phyloP scores from a whole-genome alignment of 306 rosid species.

The Alnus rubra region DNA sequence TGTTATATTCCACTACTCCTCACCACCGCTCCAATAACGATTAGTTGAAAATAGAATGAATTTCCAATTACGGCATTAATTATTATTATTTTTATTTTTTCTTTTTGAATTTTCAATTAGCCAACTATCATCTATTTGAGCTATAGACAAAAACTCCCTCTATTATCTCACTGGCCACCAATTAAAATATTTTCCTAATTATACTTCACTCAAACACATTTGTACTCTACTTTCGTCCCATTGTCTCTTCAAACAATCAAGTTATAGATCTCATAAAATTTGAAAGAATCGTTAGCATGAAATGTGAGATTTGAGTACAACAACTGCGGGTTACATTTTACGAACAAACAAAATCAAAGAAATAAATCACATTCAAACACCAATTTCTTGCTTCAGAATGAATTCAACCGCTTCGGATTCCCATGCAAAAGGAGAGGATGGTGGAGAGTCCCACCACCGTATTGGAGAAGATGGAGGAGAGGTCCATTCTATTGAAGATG shows the following conservation, averaged over 20 bases:
- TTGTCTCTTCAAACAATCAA: background rate
- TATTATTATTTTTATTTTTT: no score
- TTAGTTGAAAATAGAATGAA: no score
- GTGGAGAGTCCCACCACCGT: conserved; percentile 25
- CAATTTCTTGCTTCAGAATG: conserved; percentile 33
- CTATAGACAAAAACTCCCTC: no score
- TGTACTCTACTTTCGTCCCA: background rate
- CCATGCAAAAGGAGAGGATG: conserved; percentile 32
- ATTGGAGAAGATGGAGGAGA: conserved; percentile 43
- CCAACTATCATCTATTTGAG: no score
- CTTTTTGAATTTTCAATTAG: no score
- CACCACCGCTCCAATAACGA: no score
- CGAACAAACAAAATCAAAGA: background rate
- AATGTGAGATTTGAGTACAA: background rate
- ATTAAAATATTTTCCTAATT: no score
- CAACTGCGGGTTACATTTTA: background rate
- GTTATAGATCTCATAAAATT: background rate
- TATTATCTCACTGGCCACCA: no score
- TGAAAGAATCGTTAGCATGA: background rate
- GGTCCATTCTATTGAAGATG: conserved; percentile 23
- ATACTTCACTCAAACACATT: no score
- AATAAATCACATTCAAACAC: conserved; percentile 3
- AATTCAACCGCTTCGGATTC: conserved; percentile 25
- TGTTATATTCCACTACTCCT: no score
- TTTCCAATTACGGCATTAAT: no score